These are phyloP conservation scores for Wilcoxina mikolae DNA, from an alignment of 495 filamentous ascomycete species.

Conservation along the genomic window DNA sequence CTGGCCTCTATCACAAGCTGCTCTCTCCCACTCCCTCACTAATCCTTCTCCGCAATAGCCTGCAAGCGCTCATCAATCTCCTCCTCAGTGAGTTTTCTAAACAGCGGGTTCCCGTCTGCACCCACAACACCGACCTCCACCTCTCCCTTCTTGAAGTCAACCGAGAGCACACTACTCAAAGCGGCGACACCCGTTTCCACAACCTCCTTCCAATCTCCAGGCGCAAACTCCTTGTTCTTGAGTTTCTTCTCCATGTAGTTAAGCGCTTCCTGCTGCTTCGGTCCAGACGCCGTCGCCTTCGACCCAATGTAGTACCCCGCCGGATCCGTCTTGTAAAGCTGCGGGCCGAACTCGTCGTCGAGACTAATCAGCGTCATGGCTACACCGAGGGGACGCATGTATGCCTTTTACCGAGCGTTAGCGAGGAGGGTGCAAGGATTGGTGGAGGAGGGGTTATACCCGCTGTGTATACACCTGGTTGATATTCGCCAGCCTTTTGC, in stretches of 20 bases:
- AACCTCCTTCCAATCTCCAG: slow-evolving; percentile 91
- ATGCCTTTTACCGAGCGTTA: slow-evolving; percentile 45
- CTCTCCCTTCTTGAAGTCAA: slow-evolving; percentile 99
- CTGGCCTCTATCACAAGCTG: too few species aligned
- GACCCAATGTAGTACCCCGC: slow-evolving; percentile 96
- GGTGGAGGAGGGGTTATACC: too few species aligned
- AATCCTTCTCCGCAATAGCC: slow-evolving; percentile 97
- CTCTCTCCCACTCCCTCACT: too few species aligned
- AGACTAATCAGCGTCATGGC: slow-evolving; percentile 87
- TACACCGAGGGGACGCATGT: slow-evolving; percentile 95
- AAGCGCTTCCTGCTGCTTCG: slow-evolving; percentile 95
- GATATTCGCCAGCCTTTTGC: slow-evolving; percentile 95
- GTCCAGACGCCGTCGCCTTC: slow-evolving; percentile 92
- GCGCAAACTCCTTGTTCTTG: slow-evolving; percentile 94
- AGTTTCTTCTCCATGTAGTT: slow-evolving; percentile 98
- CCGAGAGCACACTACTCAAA: slow-evolving; percentile 86
- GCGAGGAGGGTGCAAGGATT: not conserved
- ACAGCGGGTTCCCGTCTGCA: slow-evolving; percentile 58
- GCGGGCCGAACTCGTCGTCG: slow-evolving; percentile 83
- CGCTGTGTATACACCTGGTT: slow-evolving; percentile 97
- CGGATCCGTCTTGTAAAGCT: slow-evolving; percentile 95
- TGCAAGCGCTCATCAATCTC: slow-evolving; percentile 98
- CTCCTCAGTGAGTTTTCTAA: slow-evolving; percentile 83
- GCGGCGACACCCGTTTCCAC: slow-evolving; percentile 91
- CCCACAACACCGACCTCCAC: slow-evolving; percentile 95